Evolutionary conservation across 2,329 filamentous ascomycete species (phyloP).

Genomic region (Cladosporium velox): DNA sequence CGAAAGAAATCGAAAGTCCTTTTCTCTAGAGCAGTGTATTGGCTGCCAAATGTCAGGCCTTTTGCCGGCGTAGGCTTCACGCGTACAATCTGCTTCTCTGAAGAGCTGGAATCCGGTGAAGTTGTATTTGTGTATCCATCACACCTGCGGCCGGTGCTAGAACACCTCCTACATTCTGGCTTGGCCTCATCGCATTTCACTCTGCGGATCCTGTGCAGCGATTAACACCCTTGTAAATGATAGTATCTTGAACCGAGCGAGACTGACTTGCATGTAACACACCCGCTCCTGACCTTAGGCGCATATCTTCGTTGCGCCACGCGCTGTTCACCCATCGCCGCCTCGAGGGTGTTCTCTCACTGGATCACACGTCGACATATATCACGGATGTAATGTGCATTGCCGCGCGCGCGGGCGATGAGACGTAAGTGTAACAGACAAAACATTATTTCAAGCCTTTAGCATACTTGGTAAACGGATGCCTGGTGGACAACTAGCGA

Average conservation of each 20-base stretch:
- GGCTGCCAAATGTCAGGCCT: conserved; percentile 27
- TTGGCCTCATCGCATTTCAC: conserved; percentile 58
- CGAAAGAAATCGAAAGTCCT: conserved; percentile 37
- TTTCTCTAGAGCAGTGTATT: conserved; percentile 31
- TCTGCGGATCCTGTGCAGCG: conserved; percentile 50
- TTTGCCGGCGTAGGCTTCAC: conserved; percentile 22
- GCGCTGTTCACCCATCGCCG: conserved; percentile 16
- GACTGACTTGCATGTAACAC: conserved; percentile 59
- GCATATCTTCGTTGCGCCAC: conserved; percentile 21
- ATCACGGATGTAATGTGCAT: neutral
- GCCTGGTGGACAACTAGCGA: too few species aligned
- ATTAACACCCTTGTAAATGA: neutral
- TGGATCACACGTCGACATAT: neutral
- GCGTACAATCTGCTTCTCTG: conserved; percentile 19
- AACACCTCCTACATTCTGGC: conserved; percentile 7
- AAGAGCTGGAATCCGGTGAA: conserved; percentile 15
- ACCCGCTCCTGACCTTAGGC: conserved; percentile 42
- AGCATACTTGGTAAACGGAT: neutral
- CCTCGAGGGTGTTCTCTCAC: neutral
- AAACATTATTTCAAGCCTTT: neutral
- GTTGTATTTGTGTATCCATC: conserved; percentile 51
- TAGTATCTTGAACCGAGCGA: conserved; percentile 24
- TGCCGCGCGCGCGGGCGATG: neutral
- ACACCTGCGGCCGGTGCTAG: conserved; percentile 7
- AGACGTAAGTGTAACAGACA: neutral